Base-by-base conservation (phyloP, 495 filamentous ascomycete species). In the Parathielavia appendiculata region DNA sequence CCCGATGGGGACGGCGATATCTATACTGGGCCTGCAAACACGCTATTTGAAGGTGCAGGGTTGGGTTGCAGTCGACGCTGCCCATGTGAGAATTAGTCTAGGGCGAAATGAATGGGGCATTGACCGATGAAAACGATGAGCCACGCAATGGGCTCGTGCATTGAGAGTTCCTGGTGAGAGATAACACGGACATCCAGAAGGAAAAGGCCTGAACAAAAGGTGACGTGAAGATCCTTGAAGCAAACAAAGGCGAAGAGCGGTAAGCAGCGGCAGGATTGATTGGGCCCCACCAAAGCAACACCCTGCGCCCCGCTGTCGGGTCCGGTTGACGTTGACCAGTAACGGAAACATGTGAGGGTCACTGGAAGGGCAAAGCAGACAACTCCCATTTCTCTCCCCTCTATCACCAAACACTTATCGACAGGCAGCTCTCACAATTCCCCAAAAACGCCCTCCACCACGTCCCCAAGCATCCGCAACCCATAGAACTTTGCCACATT, bases 401-500 rank as follows among this genome's bases (percentile, higher is more conserved):
- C 26, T 19, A 8, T 17, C 12, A 35, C 9, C 10, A 5, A 36
- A 8, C 34, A 7, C 22, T 38, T 12, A 41, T 1, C 17, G 11
- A 22, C 26, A 5, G 9, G 2, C 13, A 44, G 13, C 1, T 1
- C 39, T 64, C 39, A 79, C 51, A 79, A 54, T 40, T 63, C 70
- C 38, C 54, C 71, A 43, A 70, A 53, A 23, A 91, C 79, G 51
- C 82, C 86, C 56, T 76, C 80, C 5, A 91, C 86, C 26, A 96
- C 86, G 53, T 75, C 81, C 59, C 80, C 83, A 65, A 98, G 70
- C 83, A 97, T 88, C 70, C 82, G 82, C 63, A 97, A 76, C 34
- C 82, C 84, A 75, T 92, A 93, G 65, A 83, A 87, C 63, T 76
- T 79, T 51, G 89, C 90, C 40, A 92, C 91, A 61, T 79, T 85